Base-by-base conservation (phyloP, 768 basidiomycete species). In the Astraeus odoratus region DNA sequence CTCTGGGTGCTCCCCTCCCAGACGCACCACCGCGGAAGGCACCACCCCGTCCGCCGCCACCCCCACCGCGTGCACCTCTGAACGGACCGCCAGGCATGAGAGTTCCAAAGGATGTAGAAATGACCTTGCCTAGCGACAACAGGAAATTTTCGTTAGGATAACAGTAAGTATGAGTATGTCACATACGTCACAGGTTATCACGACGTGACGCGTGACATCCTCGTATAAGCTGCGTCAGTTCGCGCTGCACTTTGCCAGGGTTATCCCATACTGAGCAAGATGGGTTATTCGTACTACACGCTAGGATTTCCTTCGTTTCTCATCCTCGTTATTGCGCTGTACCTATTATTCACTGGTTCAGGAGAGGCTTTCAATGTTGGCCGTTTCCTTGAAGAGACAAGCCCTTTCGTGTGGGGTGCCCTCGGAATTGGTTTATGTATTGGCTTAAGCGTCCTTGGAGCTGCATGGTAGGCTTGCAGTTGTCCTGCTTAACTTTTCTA, bases 291-390 rank as follows among this genome's bases (percentile, higher is more conserved):
- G 7, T 88, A 86, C 64, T 83, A 83, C 64, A 63, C 72, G 48
- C 74, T 83, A 68, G 85, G 84, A 49, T 67, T 88, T 26, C 80
- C 86, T 6, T 69, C 76, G 1, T 86, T 86, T 55, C 55, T 83
- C 42, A 59, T 77, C 34, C 60, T 76, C 26, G 58, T 85, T 45
- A 74, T 93, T 50, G 86, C 84, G 9, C 74, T 96, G 22, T 95
- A 96, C 62, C 75, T 95, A 16, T 73, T 95, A 50, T 91, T 95
- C 61, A 92, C 93, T 45, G 91, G 93, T 91, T 89, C 86, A 6
- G 90, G 88, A 50, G 89, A 91, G 64, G 80, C 86, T 1, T 95
- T 97, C 81, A 92, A 97, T 60, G 81, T 91, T 51, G 95, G 94
- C 31, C 80, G 81, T 39, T 97, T 93, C 72, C 76, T 98, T 20